Conservation (phyloP, 352 stramenopile species). For the Phytophthora multivora region DNA sequence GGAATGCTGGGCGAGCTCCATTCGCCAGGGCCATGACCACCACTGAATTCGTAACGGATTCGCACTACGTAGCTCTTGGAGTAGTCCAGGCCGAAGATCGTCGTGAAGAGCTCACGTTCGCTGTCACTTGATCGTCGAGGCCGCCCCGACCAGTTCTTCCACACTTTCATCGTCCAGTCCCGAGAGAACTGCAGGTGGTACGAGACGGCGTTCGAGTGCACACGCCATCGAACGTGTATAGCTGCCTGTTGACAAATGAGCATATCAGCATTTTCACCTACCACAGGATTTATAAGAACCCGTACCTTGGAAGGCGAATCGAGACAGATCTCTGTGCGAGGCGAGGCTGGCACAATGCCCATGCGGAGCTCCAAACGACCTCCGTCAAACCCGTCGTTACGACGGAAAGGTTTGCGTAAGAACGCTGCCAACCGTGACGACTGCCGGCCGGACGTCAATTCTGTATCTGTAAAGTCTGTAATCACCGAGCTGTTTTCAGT, state of each 20-base stretch:
- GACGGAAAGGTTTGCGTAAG: constrained; percentile 71
- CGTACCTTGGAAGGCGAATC: constrained; percentile 72
- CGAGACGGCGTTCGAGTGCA: constrained; percentile 53
- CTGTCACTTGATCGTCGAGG: constrained; percentile 49
- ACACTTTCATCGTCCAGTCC: constrained; percentile 79
- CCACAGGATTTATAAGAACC: neutral
- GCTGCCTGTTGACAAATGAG: constrained; percentile 45
- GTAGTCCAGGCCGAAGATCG: constrained; percentile 72
- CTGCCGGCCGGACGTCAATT: constrained; percentile 52
- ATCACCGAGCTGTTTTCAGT: constrained; percentile 78
- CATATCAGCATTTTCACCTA: neutral
- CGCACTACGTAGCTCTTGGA: constrained; percentile 79
- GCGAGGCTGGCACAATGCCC: constrained; percentile 48
- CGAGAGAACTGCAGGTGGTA: constrained; percentile 77
- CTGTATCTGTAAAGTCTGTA: constrained; percentile 58
- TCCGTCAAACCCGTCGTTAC: constrained; percentile 56
- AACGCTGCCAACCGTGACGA: constrained; percentile 70
- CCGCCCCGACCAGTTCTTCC: constrained; percentile 74
- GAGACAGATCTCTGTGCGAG: constrained; percentile 46
- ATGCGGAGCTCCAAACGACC: constrained; percentile 46
- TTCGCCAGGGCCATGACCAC: constrained; percentile 47
- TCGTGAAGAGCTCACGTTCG: constrained; percentile 62
- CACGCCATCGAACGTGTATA: constrained; percentile 61
- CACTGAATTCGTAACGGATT: constrained; percentile 69
- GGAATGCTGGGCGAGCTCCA: constrained; percentile 64